Evolutionary conservation across 2,329 filamentous ascomycete species (phyloP).

Genomic region (Ceratocystis lukuohia): DNA sequence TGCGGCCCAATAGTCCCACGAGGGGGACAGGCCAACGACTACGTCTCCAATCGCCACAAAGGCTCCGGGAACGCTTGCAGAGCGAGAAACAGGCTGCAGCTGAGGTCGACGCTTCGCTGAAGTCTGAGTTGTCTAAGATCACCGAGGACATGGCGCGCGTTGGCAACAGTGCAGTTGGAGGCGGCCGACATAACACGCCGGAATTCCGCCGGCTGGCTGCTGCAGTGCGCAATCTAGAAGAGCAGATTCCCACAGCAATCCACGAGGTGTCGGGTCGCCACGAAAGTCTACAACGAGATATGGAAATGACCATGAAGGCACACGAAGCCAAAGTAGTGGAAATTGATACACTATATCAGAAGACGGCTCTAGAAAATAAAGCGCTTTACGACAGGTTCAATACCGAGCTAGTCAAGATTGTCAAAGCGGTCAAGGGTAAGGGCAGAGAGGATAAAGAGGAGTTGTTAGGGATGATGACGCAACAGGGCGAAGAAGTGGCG

Average conservation of each 20-base stretch:
- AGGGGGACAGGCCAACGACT: conserved; percentile 41
- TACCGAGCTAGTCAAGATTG: conserved; percentile 71
- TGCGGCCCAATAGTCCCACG: conserved; percentile 23
- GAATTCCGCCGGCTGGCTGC: conserved; percentile 39
- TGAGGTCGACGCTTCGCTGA: conserved; percentile 54
- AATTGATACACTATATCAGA: conserved; percentile 79
- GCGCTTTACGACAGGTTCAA: conserved; percentile 87
- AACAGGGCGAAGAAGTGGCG: conserved; percentile 62
- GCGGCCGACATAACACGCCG: conserved; percentile 26
- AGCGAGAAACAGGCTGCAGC: conserved; percentile 64
- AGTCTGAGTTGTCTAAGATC: conserved; percentile 66
- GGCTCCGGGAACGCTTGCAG: conserved; percentile 71
- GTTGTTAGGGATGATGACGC: conserved; percentile 55
- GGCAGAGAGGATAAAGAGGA: conserved; percentile 69
- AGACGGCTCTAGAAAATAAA: conserved; percentile 82
- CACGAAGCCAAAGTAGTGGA: conserved; percentile 67
- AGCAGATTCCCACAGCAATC: conserved; percentile 46
- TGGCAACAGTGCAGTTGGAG: conserved; percentile 25
- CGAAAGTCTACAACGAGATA: conserved; percentile 51
- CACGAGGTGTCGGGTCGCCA: conserved; percentile 49
- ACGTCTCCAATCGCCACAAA: conserved; percentile 57
- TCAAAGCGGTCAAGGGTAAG: conserved; percentile 58
- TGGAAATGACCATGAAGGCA: conserved; percentile 57
- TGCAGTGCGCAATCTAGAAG: conserved; percentile 53
- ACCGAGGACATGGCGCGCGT: conserved; percentile 58